Evolutionary conservation across 768 basidiomycete genomes (phyloP), one percentile per base, ranked within the genome.

Genomic region (Leccinum fibrillosum): DNA sequence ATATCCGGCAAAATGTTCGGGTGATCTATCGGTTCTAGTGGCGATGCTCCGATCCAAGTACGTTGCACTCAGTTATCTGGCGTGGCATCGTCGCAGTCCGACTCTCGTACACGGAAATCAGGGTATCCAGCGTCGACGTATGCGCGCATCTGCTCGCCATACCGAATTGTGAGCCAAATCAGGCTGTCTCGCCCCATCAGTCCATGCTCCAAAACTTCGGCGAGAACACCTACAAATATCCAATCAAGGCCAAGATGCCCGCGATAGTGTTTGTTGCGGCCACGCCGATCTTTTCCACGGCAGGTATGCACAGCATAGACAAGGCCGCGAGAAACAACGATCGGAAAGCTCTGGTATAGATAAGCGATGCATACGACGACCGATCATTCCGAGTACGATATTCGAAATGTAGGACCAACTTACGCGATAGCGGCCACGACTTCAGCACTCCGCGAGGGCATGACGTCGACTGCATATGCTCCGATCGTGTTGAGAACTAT

Each of bases 401-500:
- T 30, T 49, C 0, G n/a, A 44, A 11, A 11, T 44, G 26, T 4
- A 19, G n/a, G 7, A 34, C 7, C 34, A 45, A 76, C 82, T 34
- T 54, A 87, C 88, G 71, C 72, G 53, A 74, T 75, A 0, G 82
- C 86, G 6, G 84, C 86, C 69, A 80, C 76, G 17, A 78, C 76
- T 64, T 90, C 86, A 2, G 87, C 84, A 60, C 87, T 88, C 21
- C 78, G 77, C 21, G 74, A 66, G 28, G 83, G 86, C 70, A 89
- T 61, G 11, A 88, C 69, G 58, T 89, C 88, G 5, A 88, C 80
- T 25, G 73, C 69, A 61, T 88, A 88, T 7, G 86, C 77, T 9
- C 81, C 76, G 15, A 75, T 74, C 0, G 86, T 86, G 10, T 79
- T 78, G 42, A 88, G 72, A 10, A 82, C 79, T 52, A 83, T 66